phyloP scores from a whole-genome alignment of 495 filamentous ascomycete genomes.

The Xylona heveae region DNA sequence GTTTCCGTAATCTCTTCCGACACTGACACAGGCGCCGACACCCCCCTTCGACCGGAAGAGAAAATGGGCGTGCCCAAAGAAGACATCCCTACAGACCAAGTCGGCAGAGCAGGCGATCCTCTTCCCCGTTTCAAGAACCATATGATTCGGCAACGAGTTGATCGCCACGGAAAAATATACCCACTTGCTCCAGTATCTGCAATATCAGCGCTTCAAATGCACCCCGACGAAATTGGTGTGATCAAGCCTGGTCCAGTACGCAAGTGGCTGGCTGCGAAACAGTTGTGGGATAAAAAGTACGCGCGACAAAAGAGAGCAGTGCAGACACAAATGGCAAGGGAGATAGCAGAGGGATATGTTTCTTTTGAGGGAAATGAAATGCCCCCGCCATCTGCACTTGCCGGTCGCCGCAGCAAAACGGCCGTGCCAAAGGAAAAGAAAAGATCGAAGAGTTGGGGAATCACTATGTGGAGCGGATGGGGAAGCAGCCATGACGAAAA shows the following conservation, averaged over 20 bases:
- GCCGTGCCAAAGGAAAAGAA: conserved; percentile 29
- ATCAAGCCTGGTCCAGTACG: conserved; percentile 59
- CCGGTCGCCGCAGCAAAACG: conserved; percentile 39
- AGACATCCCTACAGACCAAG: conserved; percentile 15
- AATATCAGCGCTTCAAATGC: conserved; percentile 38
- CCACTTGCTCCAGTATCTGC: conserved; percentile 37
- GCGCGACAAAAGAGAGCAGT: conserved; percentile 40
- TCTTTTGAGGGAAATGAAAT: conserved; percentile 44
- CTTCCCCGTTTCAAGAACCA: conserved; percentile 56
- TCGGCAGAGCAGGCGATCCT: conserved; percentile 67
- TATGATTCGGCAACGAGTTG: conserved; percentile 80
- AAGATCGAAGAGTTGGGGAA: conserved; percentile 44
- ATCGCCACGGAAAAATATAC: conserved; percentile 49
- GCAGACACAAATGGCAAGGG: conserved; percentile 45
- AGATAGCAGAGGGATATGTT: conserved; percentile 47
- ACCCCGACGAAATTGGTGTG: conserved; percentile 43
- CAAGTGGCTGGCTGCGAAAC: conserved; percentile 60
- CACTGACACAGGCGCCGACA: conserved; percentile 1
- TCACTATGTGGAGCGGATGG: conserved; percentile 68
- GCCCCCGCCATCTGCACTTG: conserved; percentile 68
- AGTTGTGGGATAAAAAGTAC: conserved; percentile 49
- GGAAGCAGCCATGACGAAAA: conserved; percentile 72
- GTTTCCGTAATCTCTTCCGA: conserved; percentile 46
- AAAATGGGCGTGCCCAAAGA: conserved; percentile 6
- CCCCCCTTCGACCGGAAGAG: not conserved